Evolutionary conservation across 441 rosid genomes (phyloP), one percentile per base, ranked within the genome.

Genomic region (Pelargonium citronellum): DNA sequence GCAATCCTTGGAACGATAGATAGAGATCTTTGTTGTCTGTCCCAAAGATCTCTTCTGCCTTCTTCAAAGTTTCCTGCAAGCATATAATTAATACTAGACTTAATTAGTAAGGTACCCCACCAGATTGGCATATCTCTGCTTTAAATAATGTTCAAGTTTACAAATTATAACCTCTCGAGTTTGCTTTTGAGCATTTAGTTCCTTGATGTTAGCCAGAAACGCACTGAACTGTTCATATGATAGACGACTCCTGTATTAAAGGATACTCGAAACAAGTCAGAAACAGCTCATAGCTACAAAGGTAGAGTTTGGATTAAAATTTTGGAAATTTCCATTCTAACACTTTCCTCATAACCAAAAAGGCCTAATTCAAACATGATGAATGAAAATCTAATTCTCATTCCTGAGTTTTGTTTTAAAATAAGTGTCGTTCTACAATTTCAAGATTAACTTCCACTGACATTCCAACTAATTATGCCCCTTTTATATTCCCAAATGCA

Each of bases 221-320:
- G 99, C 94, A 78, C 96, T 90, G 80, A 94, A 94, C 75, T 91
- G 96, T 81, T 90, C 91, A 77, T 87, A 91, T 1, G 95, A 88
- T 73, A 94, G 83, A 30, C 92, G 97, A 79, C 91, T 90, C 96
- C 97, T 94, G 78, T 8, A 79, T 64, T 51, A 53, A 67, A 61
- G 78, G 12, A 71, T 43, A 55, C 49, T 24, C 19, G 44, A 62
- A 71, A 58, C 73, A 79, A 30, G 34, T 30, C 1, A 30, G 34
- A 30, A 30, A 30, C 34, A 30, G 2, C 2, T 30, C 2, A 30
- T 30, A 30, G 4, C 34, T 30, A 30, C 34, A 30, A 30, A 30
- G 1, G 34, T 30, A 30, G 34, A 2, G 34, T 30, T 30, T 30
- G 2, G 34, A 30, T 30, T 0, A 30, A 30, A 30, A 30, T 1